Evolutionary conservation across 1,284 basidiomycete genomes (phyloP).

Genomic region (Agaricales sp.): DNA sequence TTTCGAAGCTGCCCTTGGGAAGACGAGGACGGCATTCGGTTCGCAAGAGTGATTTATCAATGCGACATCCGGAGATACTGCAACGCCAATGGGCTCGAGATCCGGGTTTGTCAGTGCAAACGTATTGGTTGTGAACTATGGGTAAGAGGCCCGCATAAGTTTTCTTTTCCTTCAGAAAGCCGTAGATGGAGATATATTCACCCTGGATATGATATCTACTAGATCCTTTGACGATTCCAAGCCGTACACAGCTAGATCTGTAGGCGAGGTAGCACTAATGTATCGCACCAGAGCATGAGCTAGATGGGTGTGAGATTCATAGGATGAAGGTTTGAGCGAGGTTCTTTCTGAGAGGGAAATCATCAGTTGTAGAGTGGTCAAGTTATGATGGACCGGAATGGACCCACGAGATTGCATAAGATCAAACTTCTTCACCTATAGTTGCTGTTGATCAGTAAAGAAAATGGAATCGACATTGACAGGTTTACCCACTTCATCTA

Average conservation of each 20-base stretch:
- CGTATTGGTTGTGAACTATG: constrained; percentile 80
- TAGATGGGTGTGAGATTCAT: constrained; percentile 52
- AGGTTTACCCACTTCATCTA: constrained; percentile 44
- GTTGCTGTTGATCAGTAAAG: neutral
- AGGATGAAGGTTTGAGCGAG: constrained; percentile 33
- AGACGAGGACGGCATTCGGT: constrained; percentile 87
- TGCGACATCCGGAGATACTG: constrained; percentile 70
- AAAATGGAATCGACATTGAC: neutral
- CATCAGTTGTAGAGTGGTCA: no score
- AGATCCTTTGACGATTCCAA: constrained; percentile 49
- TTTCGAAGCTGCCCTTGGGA: constrained; percentile 44
- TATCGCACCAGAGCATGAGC: constrained; percentile 65
- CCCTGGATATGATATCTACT: constrained; percentile 63
- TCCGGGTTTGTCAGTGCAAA: constrained; percentile 75
- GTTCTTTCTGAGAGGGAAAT: constrained; percentile 43
- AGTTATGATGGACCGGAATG: neutral
- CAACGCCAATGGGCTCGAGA: constrained; percentile 71
- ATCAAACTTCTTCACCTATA: constrained; percentile 55
- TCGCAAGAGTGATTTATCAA: constrained; percentile 88
- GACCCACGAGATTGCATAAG: constrained; percentile 68
- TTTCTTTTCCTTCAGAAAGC: neutral
- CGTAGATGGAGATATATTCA: constrained; percentile 19
- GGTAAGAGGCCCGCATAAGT: neutral
- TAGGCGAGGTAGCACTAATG: constrained; percentile 44
- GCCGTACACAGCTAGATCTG: constrained; percentile 46